A percentile compares a stretch with the other conserved stretches of the same genome.
Conservation (phyloP, 768 basidiomycete genomes). For the Russula virescens region DNA sequence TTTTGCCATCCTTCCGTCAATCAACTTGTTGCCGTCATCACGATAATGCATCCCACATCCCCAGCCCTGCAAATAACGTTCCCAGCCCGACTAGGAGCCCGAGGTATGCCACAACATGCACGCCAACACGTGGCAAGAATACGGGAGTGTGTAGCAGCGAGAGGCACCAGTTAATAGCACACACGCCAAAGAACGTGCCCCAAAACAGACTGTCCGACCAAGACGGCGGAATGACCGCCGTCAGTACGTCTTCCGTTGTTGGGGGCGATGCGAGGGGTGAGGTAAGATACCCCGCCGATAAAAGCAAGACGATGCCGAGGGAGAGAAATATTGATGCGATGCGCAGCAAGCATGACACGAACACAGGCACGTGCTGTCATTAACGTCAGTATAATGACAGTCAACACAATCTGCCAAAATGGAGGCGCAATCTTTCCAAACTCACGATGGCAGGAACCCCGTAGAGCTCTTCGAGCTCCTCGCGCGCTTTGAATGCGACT, state of each 20-base stretch:
- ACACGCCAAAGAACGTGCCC: slow-evolving; percentile 30
- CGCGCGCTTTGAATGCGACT: slow-evolving; percentile 54
- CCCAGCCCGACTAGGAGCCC: slow-evolving; percentile 61
- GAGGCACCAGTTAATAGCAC: slow-evolving; percentile 43
- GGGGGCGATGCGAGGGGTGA: slow-evolving; percentile 35
- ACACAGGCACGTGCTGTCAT: slow-evolving; percentile 67
- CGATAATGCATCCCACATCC: slow-evolving; percentile 63
- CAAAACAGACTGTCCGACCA: slow-evolving; percentile 27
- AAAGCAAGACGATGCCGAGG: slow-evolving; percentile 56
- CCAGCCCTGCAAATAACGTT: slow-evolving; percentile 66
- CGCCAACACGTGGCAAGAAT: slow-evolving; percentile 64
- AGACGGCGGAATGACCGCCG: slow-evolving; percentile 21
- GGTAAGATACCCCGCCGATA: slow-evolving; percentile 57
- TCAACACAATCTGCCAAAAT: not conserved
- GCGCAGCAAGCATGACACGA: slow-evolving; percentile 71
- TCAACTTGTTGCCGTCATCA: slow-evolving; percentile 23
- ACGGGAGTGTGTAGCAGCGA: slow-evolving; percentile 60
- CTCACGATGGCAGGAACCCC: slow-evolving; percentile 74
- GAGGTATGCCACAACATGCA: slow-evolving; percentile 71
- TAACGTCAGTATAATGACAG: slow-evolving; percentile 10
- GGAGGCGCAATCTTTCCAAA: slow-evolving; percentile 23
- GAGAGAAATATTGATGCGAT: slow-evolving; percentile 68
- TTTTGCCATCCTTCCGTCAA: not conserved
- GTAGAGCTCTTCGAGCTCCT: slow-evolving; percentile 75
- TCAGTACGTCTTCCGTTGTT: not conserved